Conservation (phyloP, 2,329 filamentous ascomycete genomes). For the Harringtonia lauricola region DNA sequence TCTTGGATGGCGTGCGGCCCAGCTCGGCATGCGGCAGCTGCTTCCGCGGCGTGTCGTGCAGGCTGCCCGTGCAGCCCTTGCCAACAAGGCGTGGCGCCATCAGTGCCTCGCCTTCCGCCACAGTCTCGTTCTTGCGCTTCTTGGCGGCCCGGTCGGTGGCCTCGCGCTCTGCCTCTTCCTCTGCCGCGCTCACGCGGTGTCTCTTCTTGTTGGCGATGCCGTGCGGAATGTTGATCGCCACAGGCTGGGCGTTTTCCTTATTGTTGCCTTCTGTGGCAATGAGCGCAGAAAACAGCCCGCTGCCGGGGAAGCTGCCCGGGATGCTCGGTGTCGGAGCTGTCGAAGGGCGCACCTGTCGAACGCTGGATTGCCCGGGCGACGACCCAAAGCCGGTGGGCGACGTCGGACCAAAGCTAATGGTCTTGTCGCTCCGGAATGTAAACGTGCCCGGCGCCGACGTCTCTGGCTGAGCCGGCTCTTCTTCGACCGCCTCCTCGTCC, state of each 20-base stretch:
- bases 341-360: constrained; percentile 49
- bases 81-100: constrained; percentile 35
- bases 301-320: constrained; percentile 38
- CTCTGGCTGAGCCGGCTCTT: constrained; percentile 12
- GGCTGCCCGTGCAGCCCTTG: constrained; percentile 1
- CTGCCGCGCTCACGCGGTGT: constrained; percentile 43
- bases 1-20: constrained; percentile 6
- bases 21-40: constrained; percentile 14
- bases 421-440: constrained; percentile 55
- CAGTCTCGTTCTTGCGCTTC: constrained; percentile 42
- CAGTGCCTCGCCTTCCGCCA: constrained; percentile 40
- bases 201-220: constrained; percentile 58
- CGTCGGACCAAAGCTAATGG: constrained; percentile 42
- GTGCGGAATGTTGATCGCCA: constrained; percentile 39
- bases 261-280: constrained; percentile 25
- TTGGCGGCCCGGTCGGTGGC: constrained; percentile 41
- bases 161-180: constrained; percentile 41
- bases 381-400: constrained; percentile 43
- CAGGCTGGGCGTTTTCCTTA: constrained; percentile 43
- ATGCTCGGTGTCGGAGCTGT: constrained; percentile 17
- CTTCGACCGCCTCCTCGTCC: background rate
- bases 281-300: constrained; percentile 1
- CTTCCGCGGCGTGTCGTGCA: constrained; percentile 7
- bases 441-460: constrained; percentile 45
- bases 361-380: constrained; percentile 46